These are phyloP conservation scores for Anacardium occidentale DNA, from an alignment of 345 rosid species.

Conservation along the genomic window DNA sequence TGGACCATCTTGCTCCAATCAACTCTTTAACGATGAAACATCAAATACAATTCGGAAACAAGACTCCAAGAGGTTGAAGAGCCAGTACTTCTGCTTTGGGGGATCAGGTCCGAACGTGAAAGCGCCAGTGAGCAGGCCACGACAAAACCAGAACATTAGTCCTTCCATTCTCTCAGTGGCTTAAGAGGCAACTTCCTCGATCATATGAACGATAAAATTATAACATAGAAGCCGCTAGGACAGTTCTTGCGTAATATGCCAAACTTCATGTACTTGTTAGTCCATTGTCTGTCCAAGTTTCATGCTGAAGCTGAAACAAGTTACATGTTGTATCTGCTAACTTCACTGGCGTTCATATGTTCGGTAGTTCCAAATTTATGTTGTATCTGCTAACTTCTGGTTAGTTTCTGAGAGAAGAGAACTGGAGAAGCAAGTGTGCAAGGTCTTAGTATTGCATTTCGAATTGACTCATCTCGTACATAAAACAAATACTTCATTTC, in stretches of 20 bases:
- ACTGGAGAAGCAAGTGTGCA: background rate
- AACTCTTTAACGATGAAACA: constrained; percentile 29
- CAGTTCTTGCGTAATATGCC: constrained; percentile 19
- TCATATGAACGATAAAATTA: background rate
- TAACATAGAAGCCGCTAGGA: constrained; percentile 24
- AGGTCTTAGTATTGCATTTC: background rate
- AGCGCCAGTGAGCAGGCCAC: constrained; percentile 40
- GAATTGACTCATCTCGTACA: background rate
- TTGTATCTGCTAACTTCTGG: constrained; percentile 17
- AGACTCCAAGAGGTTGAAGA: constrained; percentile 46
- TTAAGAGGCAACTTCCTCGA: constrained; percentile 18
- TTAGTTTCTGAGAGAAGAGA: constrained; percentile 5
- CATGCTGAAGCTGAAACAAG: constrained; percentile 14
- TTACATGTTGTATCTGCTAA: constrained; percentile 17
- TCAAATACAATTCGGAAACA: constrained; percentile 39
- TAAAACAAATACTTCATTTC: background rate
- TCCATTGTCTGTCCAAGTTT: constrained; percentile 3
- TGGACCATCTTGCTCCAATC: constrained; percentile 49
- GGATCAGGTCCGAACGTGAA: constrained; percentile 47
- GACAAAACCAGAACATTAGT: constrained; percentile 36
- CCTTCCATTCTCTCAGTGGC: constrained; percentile 47
- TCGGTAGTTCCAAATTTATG: background rate
- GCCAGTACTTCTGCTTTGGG: constrained; percentile 76
- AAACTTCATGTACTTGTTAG: constrained; percentile 25
- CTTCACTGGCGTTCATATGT: no score